Base-by-base conservation (phyloP, 2,329 filamentous ascomycete species). In the Ophioceras dolichostomum region DNA sequence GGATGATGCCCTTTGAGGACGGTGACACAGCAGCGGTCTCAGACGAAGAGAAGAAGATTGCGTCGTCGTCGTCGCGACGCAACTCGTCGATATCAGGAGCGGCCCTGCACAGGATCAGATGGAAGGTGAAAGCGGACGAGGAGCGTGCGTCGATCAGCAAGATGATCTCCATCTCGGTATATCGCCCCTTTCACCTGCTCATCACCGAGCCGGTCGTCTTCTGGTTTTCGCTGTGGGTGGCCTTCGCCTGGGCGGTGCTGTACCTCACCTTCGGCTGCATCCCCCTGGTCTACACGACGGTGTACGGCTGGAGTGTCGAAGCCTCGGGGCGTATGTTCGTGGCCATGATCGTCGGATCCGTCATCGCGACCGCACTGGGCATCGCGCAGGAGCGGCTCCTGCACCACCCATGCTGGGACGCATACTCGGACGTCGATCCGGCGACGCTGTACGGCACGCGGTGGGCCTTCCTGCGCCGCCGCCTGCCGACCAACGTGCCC, bases 211-310 rank as follows among this genome's bases (percentile, higher is more conserved):
- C 82, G 0, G 78, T 86, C 9, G 81, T 88, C 12, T 86, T 87
- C 58, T 86, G 75, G 62, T 95, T 95, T 62, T 86, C 81, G 1
- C 65, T 94, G 1, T 95, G 88, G 88, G 80, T 87, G 1, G 71
- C 84, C 1, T 95, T 95, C 55, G 79, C 79, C 16, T 95, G 88
- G 88, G 86, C 82, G 0, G 73, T 94, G 0, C 70, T 95, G 0
- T 95, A 94, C 55, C 64, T 94, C 14, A 85, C 82, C 10, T 89
- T 94, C 47, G 75, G 76, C 12, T 81, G 84, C 1, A 74, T 94
- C 5, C 84, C 87, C 0, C 68, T 91, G 4, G 77, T 94, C 18
- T 93, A 91, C 57, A 51, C 63, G 17, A 68, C 64, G 5, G 76
- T 74, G 32, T 76, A 89, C 52, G 60, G 63, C 45, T 89, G 93